Conservation (phyloP, 345 rosid species). For the Fremontodendron californicum region DNA sequence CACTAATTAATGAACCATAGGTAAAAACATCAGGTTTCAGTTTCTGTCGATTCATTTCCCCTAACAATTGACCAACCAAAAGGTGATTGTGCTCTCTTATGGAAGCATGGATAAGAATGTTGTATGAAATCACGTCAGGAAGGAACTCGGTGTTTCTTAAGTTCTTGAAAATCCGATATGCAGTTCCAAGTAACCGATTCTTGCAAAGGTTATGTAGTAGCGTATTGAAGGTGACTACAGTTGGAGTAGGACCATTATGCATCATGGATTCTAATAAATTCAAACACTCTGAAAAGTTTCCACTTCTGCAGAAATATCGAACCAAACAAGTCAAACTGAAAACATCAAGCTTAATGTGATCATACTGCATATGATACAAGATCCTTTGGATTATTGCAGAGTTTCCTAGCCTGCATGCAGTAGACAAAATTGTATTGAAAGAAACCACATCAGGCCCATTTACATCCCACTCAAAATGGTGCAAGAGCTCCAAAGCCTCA, state of each 20-base stretch:
- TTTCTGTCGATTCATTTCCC: slow-evolving; percentile 22
- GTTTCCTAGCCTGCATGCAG: slow-evolving; percentile 30
- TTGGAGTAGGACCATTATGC: slow-evolving; percentile 21
- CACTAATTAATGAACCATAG: slow-evolving; percentile 19
- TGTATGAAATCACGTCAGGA: slow-evolving; percentile 22
- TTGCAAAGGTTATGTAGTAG: slow-evolving; percentile 36
- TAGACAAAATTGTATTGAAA: slow-evolving; percentile 33
- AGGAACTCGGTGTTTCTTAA: slow-evolving; percentile 10
- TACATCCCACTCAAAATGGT: slow-evolving; percentile 30
- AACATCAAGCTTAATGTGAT: slow-evolving; percentile 25
- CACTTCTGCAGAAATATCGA: slow-evolving; percentile 24
- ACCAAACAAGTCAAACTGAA: slow-evolving; percentile 30
- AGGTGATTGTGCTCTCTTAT: slow-evolving; percentile 13
- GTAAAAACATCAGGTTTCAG: slow-evolving; percentile 23
- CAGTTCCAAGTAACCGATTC: slow-evolving; percentile 24
- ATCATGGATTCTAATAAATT: slow-evolving; percentile 27
- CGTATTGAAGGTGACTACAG: slow-evolving; percentile 22
- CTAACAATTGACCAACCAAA: slow-evolving; percentile 18
- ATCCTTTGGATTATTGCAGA: slow-evolving; percentile 24
- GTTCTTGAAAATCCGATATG: slow-evolving; percentile 9
- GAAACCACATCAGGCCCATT: slow-evolving; percentile 34
- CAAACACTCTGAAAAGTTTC: slow-evolving; percentile 25
- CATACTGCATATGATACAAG: slow-evolving; percentile 25
- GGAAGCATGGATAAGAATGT: slow-evolving; percentile 28
- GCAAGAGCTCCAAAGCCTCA: slow-evolving; percentile 28